Evolutionary conservation across 345 rosid species (phyloP), one percentile per base, ranked within the genome.

Genomic region (Physaria fendleri): DNA sequence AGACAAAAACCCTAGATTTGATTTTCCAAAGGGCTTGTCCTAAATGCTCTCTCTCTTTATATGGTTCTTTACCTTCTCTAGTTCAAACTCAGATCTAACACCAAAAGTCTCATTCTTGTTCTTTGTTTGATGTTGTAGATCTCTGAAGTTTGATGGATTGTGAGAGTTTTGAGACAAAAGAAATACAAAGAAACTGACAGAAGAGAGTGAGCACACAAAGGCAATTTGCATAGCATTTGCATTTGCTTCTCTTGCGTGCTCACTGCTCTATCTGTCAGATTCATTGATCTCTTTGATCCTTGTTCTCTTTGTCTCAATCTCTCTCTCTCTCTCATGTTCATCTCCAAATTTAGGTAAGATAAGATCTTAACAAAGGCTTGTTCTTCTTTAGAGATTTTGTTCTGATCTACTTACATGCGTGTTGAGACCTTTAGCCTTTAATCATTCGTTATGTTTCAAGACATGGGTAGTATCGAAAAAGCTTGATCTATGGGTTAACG

Each of bases 151-250:
- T 39, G 17, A 24, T 3, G 15, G 27, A 17, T 29, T 56, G 56
- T 27, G 58, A 21, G 44, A 32, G 35, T 2, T 33, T 41, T 47
- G 47, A 1, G 62, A 20, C 59, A 63, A 48, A 37, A 54, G 57
- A 22, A 46, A 62, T 27, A n/a, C 69, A 70, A 66, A 51, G 87
- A 82, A 86, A 73, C 82, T 90, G 97, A 90, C 97, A 90, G 97
- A 90, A 90, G 97, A 90, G 97, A 90, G 97, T 87, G 95, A 87
- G 97, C 97, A 90, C 97, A 81, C 90, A 84, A 84, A 77, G 82
- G 84, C 79, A 76, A 62, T 74, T 69, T 85, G 81, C 79, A 79
- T 64, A 66, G 43, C 53, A 14, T 15, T 15, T 57, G 79, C 84
- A 67, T 41, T 48, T 87, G 85, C 93, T 63, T 70, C 69, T 79